Conservation (phyloP, 179 eudicot genomes). For the Heliamphora pulchella region DNA sequence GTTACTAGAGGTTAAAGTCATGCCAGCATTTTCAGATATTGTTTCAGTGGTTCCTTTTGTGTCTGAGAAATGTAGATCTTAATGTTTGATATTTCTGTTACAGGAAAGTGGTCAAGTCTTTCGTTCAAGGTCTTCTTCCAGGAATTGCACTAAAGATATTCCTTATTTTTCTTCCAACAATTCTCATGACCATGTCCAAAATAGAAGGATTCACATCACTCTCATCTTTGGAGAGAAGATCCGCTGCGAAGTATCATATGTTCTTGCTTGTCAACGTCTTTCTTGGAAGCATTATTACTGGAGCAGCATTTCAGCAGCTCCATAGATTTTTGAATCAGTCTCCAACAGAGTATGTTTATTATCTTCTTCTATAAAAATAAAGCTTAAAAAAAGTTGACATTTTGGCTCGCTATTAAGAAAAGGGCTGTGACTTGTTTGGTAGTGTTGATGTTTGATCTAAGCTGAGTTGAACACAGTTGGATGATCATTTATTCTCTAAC, state of each 20-base stretch:
- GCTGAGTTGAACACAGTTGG: not conserved
- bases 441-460: not conserved
- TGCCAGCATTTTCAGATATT: no score
- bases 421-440: not conserved
- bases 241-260: conserved; percentile 77
- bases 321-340: conserved; percentile 50
- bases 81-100: conserved; percentile 13
- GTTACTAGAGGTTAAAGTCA: no score
- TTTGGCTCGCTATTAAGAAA: no score
- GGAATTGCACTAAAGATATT: conserved; percentile 80
- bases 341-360: conserved; percentile 57
- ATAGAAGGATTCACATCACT: conserved; percentile 72
- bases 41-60: not conserved
- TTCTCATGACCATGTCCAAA: conserved; percentile 77
- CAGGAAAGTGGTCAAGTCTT: conserved; percentile 52
- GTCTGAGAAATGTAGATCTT: not conserved
- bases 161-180: conserved; percentile 62
- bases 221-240: conserved; percentile 69
- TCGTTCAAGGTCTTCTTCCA: conserved; percentile 89
- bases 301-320: conserved; percentile 83
- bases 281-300: conserved; percentile 68
- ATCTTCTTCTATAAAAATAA: not conserved
- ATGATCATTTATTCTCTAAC: not conserved
- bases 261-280: conserved; percentile 83
- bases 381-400: not conserved